phyloP scores from a whole-genome alignment of 2,329 filamentous ascomycete species.

The Epicoccum nigrum region DNA sequence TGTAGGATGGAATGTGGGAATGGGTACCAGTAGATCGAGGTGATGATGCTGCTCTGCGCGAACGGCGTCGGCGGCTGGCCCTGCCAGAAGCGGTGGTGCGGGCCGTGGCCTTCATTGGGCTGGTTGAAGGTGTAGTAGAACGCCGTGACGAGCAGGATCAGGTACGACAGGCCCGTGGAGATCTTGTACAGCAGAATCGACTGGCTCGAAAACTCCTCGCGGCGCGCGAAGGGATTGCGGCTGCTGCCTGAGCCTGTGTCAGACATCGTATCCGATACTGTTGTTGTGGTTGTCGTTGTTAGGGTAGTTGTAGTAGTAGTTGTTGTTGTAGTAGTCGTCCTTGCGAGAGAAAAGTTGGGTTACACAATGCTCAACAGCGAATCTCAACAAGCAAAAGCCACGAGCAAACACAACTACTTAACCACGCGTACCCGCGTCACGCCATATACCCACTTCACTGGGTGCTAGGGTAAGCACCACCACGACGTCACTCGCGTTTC shows the following conservation, averaged over 20 bases:
- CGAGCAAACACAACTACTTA: slow-evolving; percentile 3
- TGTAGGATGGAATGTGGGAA: background rate
- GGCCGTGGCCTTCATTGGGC: slow-evolving; percentile 65
- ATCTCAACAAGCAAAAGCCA: background rate
- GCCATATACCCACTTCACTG: slow-evolving; percentile 6
- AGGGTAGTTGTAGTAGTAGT: no score
- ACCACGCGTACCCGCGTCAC: background rate
- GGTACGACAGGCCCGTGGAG: slow-evolving; percentile 75
- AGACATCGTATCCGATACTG: slow-evolving; percentile 1
- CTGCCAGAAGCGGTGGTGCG: slow-evolving; percentile 71
- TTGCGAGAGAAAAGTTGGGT: no score
- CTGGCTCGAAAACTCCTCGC: slow-evolving; percentile 67
- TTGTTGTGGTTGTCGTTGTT: background rate
- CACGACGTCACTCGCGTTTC: slow-evolving; percentile 12
- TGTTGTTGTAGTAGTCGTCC: no score
- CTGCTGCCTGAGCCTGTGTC: slow-evolving; percentile 50
- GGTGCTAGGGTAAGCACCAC: background rate
- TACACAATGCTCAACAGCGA: no score
- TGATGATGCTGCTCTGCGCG: slow-evolving; percentile 69
- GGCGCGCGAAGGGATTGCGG: slow-evolving; percentile 74
- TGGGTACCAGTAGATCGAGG: slow-evolving; percentile 75
- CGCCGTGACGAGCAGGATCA: slow-evolving; percentile 72
- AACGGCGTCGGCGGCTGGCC: slow-evolving; percentile 79
- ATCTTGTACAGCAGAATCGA: slow-evolving; percentile 76
- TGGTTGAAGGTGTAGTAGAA: slow-evolving; percentile 74